Evolutionary conservation across 495 filamentous ascomycete species (phyloP), one percentile per base, ranked within the genome.

Genomic region (Aspergillus carlsbadensis): DNA sequence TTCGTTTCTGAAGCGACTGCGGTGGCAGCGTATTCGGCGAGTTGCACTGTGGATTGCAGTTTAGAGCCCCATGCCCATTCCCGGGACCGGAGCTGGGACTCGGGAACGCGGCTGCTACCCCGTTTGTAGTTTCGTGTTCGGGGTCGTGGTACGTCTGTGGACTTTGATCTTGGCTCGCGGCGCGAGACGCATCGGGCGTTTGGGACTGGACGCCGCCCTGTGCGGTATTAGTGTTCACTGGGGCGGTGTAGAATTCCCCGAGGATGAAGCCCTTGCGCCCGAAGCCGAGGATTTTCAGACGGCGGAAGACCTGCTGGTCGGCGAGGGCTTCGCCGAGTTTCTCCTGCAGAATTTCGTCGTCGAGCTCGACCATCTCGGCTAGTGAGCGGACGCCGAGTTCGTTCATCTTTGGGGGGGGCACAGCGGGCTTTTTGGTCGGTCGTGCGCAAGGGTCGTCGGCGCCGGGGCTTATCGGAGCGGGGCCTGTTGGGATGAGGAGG

Each of bases 201-300:
- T 58, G 64, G 0, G 58, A 52, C 14, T 62, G 57, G 21, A 59
- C 55, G 21, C 53, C 49, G 14, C 6, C 51, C 36, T 17, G 58
- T 40, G 15, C 10, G 10, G 36, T n/a, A 40, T 11, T 21, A 37
- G 21, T 40, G 44, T 2, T 41, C 57, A 35, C 57, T 1, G 48
- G 64, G 52, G 66, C 52, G 31, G 70, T 71, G 49, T 75, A 77
- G 53, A 68, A 71, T 13, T 68, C 70, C 6, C 65, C 65, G 0
- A 78, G 58, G 39, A 72, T 63, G 42, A 70, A 77, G 0, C 64
- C 68, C 40, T 77, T 77, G 57, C 69, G 70, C 46, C 73, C 75
- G 46, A 78, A 47, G 8, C 73, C 72, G 15, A 77, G 13, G 11
- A 78, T 52, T 52, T 72, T 70, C 15, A 78, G 50, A 18, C 62